Evolutionary conservation across 768 basidiomycete genomes (phyloP).

Genomic region (Symmetrospora coprosmae): DNA sequence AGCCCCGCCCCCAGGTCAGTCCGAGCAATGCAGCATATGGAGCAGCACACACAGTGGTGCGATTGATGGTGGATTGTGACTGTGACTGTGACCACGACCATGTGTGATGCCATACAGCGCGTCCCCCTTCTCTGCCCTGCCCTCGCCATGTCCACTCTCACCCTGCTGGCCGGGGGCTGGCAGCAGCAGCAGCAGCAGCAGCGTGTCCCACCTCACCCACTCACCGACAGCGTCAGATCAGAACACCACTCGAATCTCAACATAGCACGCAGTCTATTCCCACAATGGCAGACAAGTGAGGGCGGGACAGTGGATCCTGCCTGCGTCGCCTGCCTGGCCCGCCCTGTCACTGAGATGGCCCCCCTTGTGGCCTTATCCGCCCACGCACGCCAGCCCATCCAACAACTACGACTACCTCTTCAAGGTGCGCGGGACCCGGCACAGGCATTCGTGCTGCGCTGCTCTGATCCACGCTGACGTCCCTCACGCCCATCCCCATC

Average conservation of each 20-base stretch:
- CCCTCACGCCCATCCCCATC: background rate
- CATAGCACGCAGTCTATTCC: no score
- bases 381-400: background rate
- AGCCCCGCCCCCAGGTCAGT: no score
- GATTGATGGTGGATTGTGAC: no score
- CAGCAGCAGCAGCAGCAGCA: no score
- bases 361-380: background rate
- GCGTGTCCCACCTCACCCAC: no score
- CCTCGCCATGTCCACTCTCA: no score
- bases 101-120: no score
- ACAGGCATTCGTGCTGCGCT: background rate
- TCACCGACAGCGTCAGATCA: background rate
- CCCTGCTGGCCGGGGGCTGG: no score
- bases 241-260: background rate
- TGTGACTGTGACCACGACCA: no score
- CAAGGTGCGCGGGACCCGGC: conserved; percentile 57
- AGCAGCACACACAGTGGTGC: no score
- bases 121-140: no score
- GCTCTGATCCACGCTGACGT: background rate
- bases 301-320: background rate
- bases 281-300: conserved; percentile 1
- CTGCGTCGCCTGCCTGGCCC: background rate
- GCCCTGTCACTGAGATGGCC: background rate
- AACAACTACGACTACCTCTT: conserved; percentile 79
- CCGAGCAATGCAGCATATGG: no score